Conservation (phyloP, 805 yeast genomes). For the Ogataea allantospora region DNA sequence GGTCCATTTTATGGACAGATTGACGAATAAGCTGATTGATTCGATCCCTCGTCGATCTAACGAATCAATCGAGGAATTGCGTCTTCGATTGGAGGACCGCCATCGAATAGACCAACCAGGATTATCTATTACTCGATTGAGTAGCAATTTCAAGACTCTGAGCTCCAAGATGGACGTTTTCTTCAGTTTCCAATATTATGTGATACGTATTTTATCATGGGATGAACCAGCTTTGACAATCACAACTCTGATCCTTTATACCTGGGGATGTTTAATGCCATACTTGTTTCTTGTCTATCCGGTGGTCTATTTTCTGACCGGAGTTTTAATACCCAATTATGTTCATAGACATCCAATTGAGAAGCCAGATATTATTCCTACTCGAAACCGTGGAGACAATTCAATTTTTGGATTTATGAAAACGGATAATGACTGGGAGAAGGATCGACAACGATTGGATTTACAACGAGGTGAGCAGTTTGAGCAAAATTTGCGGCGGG, state of each 20-base stretch:
- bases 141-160: constrained; percentile 56
- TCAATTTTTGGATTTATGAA: constrained; percentile 43
- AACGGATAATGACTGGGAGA: constrained; percentile 21
- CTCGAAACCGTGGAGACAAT: constrained; percentile 48
- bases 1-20: constrained; percentile 56
- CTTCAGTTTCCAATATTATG: constrained; percentile 59
- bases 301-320: constrained; percentile 49
- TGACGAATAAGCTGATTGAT: constrained; percentile 53
- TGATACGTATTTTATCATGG: constrained; percentile 70
- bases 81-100: constrained; percentile 43
- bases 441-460: constrained; percentile 11
- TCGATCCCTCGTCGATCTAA: constrained; percentile 20
- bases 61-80: constrained; percentile 31
- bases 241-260: constrained; percentile 53
- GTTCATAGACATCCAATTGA: constrained; percentile 62
- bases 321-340: constrained; percentile 69
- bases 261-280: constrained; percentile 71
- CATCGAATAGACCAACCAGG: constrained; percentile 44
- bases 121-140: constrained; percentile 55
- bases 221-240: constrained; percentile 69
- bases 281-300: constrained; percentile 66
- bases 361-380: constrained; percentile 42
- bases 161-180: constrained; percentile 55
- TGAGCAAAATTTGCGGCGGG: constrained; percentile 12
- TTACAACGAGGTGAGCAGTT: constrained; percentile 7